phyloP scores from a whole-genome alignment of 176 grass and related monocot genomes.

The Microstegium vimineum region DNA sequence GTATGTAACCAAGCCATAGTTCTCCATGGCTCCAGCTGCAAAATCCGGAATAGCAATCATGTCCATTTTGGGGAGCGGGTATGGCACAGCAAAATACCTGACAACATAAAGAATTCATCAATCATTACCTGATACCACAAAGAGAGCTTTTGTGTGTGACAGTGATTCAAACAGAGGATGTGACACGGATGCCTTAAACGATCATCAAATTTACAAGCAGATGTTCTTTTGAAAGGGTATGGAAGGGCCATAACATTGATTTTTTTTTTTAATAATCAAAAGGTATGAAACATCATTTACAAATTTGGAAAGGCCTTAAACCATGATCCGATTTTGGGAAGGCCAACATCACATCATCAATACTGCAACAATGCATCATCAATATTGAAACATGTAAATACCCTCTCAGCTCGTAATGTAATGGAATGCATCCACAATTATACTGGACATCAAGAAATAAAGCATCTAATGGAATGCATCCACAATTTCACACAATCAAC shows the following conservation, averaged over 20 bases:
- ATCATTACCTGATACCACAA: slow-evolving; percentile 10
- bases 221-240: not conserved
- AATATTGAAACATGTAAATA: not conserved
- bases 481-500: not conserved
- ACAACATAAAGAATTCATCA: slow-evolving; percentile 12
- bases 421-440: not conserved
- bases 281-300: not conserved
- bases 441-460: not conserved
- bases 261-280: not conserved
- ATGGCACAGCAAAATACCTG: slow-evolving; percentile 89
- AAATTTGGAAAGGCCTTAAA: slow-evolving; percentile 1
- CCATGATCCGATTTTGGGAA: not conserved
- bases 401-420: not conserved
- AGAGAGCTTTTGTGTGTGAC: not conserved
- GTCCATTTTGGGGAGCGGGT: slow-evolving; percentile 88
- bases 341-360: not conserved
- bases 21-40: slow-evolving; percentile 85
- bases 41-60: slow-evolving; percentile 98
- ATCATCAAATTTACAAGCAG: slow-evolving; percentile 14
- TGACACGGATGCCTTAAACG: not conserved
- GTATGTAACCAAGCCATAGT: slow-evolving; percentile 94
- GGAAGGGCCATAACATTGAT: not conserved
- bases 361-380: slow-evolving; percentile 9
- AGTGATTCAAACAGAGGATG: not conserved
- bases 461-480: not conserved